phyloP scores from a whole-genome alignment of 805 yeast genomes.

The Nakazawaea laoshanensis region DNA sequence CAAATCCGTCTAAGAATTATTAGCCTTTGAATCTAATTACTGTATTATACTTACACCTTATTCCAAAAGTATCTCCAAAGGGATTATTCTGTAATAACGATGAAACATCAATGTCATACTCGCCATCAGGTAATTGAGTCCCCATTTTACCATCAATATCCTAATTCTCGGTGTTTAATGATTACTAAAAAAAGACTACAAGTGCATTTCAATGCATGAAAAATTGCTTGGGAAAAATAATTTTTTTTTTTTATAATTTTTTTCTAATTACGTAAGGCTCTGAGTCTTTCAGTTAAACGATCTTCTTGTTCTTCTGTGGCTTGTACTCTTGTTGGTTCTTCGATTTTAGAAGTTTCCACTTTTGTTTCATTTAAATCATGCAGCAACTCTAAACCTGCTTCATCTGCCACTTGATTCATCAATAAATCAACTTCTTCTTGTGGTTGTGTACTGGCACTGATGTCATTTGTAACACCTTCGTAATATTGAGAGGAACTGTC shows the following conservation, averaged over 20 bases:
- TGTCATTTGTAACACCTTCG: constrained; percentile 81
- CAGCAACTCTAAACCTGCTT: constrained; percentile 89
- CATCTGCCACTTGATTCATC: constrained; percentile 91
- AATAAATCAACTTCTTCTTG: constrained; percentile 91
- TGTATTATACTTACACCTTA: constrained; percentile 19
- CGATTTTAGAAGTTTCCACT: constrained; percentile 37
- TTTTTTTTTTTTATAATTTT: too few species aligned
- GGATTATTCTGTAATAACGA: constrained; percentile 14
- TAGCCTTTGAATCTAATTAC: not conserved
- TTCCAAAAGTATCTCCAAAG: constrained; percentile 19
- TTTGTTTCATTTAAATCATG: constrained; percentile 71
- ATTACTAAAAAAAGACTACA: too few species aligned
- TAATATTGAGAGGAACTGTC: constrained; percentile 92
- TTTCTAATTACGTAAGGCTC: constrained; percentile 59
- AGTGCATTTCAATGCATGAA: too few species aligned
- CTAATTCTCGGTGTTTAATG: too few species aligned
- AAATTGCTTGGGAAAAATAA: not conserved
- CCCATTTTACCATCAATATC: too few species aligned
- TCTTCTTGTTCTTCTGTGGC: constrained; percentile 76
- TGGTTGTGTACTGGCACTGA: constrained; percentile 85
- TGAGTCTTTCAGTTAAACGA: constrained; percentile 73
- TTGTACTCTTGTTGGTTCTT: constrained; percentile 18
- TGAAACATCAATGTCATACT: constrained; percentile 24
- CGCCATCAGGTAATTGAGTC: constrained; percentile 25
- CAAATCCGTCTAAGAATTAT: constrained; percentile 18